These are phyloP conservation scores for Plenodomus biglobosus DNA, from an alignment of 2,329 filamentous ascomycete genomes.

Conservation along the genomic window DNA sequence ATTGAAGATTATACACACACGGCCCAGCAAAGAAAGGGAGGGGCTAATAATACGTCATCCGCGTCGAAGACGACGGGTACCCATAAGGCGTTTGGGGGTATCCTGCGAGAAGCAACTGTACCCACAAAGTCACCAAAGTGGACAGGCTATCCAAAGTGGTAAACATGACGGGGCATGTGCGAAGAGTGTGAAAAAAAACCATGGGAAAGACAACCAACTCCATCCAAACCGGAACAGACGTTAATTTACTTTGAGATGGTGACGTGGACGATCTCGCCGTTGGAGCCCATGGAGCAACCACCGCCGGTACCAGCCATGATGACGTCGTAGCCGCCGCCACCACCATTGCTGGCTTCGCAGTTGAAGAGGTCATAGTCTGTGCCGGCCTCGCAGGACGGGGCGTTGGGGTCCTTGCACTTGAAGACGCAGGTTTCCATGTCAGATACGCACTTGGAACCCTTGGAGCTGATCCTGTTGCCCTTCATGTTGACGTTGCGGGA, in stretches of 20 bases:
- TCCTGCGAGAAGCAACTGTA: conserved; percentile 24
- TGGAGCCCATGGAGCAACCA: conserved; percentile 35
- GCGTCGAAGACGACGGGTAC: conserved; percentile 16
- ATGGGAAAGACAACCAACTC: conserved; percentile 14
- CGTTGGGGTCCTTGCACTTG: conserved; percentile 40
- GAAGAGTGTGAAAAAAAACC: conserved; percentile 12
- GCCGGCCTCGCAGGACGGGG: conserved; percentile 39
- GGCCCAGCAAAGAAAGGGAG: conserved; percentile 18
- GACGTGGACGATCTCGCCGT: conserved; percentile 33
- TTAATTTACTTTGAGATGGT: conserved; percentile 19
- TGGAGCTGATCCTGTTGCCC: conserved; percentile 45
- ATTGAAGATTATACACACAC: conserved; percentile 26
- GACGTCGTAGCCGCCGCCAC: conserved; percentile 34
- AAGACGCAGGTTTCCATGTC: conserved; percentile 50
- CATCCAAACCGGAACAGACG: conserved; percentile 6
- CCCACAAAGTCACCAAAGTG: conserved; percentile 15
- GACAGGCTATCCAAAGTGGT: conserved; percentile 19
- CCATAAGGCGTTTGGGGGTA: conserved; percentile 21
- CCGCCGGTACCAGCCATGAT: conserved; percentile 31
- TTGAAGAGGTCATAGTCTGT: conserved; percentile 45
- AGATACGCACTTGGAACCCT: conserved; percentile 46
- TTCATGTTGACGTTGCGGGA: conserved; percentile 51
- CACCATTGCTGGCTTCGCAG: conserved; percentile 32
- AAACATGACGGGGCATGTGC: conserved; percentile 20
- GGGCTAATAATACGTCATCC: conserved; percentile 15